A percentile compares a stretch with the other conserved stretches of the same genome.
Evolutionary conservation across 495 filamentous ascomycete species (phyloP).

Genomic region (Penicillium daleae): DNA sequence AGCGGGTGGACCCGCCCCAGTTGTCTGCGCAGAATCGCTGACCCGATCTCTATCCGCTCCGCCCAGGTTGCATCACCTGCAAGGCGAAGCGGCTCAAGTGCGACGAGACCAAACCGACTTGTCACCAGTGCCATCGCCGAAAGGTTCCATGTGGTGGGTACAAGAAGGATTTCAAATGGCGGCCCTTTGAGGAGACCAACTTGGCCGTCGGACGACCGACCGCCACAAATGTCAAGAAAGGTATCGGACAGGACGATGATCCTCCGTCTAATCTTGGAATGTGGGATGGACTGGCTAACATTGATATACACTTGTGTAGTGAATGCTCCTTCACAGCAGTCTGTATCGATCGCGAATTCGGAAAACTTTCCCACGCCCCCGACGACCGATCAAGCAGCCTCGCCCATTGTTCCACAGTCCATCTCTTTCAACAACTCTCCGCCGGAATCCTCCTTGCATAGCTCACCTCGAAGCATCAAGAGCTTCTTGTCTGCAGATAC

Average conservation of each 20-base stretch:
- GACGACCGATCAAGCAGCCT: conserved; percentile 22
- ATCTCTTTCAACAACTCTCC: conserved; percentile 18
- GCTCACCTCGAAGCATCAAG: conserved; percentile 26
- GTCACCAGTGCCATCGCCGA: conserved; percentile 72
- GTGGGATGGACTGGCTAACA: not conserved
- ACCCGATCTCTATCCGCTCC: conserved; percentile 33
- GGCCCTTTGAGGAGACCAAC: conserved; percentile 71
- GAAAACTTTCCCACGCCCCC: conserved; percentile 24
- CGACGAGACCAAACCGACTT: conserved; percentile 77
- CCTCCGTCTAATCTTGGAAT: not conserved
- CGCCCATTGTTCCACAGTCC: conserved; percentile 14
- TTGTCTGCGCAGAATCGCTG: conserved; percentile 36
- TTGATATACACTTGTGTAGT: not conserved
- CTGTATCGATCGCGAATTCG: not conserved
- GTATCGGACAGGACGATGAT: conserved; percentile 32
- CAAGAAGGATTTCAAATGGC: conserved; percentile 85
- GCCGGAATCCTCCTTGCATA: conserved; percentile 21
- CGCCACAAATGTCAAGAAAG: conserved; percentile 51
- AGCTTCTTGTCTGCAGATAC: conserved; percentile 29
- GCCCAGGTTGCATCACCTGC: conserved; percentile 76
- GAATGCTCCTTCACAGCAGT: conserved; percentile 6
- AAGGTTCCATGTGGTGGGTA: conserved; percentile 77
- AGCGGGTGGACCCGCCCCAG: conserved; percentile 4
- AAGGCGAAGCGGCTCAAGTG: conserved; percentile 83
- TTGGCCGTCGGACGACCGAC: conserved; percentile 52